These are phyloP conservation scores for Climacium dendroides DNA, from an alignment of 225 moss, liverwort and hornwort species.

Conservation along the genomic window DNA sequence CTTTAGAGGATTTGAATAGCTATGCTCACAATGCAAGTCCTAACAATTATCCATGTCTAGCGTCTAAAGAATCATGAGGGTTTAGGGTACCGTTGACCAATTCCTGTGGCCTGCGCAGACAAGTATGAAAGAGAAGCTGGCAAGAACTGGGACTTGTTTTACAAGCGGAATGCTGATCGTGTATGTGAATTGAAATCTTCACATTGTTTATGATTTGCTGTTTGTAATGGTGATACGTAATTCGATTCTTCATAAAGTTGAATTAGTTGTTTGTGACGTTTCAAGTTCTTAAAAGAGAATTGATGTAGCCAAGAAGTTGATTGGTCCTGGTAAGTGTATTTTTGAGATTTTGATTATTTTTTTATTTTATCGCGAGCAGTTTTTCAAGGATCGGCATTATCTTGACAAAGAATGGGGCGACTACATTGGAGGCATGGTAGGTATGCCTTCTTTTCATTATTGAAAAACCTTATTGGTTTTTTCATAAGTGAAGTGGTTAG, in stretches of 20 bases:
- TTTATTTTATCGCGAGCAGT: constrained; percentile 44
- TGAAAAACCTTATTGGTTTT: neutral
- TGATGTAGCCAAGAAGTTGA: neutral
- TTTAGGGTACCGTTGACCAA: neutral
- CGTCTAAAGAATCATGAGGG: neutral
- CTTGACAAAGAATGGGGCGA: constrained; percentile 98
- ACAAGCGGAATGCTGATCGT: constrained; percentile 90
- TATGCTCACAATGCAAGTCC: neutral
- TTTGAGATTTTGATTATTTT: neutral
- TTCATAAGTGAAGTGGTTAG: neutral
- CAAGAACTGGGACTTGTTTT: constrained; percentile 93
- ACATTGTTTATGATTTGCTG: neutral
- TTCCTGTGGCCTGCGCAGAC: constrained; percentile 9
- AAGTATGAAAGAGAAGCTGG: constrained; percentile 59
- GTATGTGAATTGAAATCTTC: constrained; percentile 18
- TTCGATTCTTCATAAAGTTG: neutral
- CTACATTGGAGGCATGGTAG: constrained; percentile 71
- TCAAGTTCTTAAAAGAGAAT: neutral
- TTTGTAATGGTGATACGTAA: neutral
- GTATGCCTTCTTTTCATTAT: constrained; percentile 8
- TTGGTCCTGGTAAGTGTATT: neutral
- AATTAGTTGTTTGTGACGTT: neutral
- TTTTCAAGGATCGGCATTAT: constrained; percentile 99
- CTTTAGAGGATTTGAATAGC: neutral
- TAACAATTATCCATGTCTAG: neutral